Evolutionary conservation across 164 flowering plant genomes (phyloP).

Genomic region (Kingdonia uniflora): DNA sequence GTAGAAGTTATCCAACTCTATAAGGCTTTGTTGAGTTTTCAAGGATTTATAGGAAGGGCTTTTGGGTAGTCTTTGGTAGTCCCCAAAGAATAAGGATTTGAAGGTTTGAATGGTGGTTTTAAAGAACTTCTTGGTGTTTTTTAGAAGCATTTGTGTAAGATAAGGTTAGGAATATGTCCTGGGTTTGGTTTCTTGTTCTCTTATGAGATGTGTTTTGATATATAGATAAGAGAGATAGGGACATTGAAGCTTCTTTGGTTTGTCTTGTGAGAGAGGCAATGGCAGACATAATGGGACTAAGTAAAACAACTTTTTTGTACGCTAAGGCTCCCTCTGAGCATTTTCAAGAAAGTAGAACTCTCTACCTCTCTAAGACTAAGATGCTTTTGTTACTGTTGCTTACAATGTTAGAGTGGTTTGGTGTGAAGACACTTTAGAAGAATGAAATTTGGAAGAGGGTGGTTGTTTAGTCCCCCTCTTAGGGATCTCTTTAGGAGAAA

Average conservation of each 20-base stretch:
- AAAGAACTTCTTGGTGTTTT: constrained; percentile 46
- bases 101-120: constrained; percentile 30
- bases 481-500: too few species aligned
- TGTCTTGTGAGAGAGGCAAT: constrained; percentile 3
- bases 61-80: constrained; percentile 42
- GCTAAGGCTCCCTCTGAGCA: too few species aligned
- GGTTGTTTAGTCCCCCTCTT: constrained; percentile 3
- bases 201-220: not conserved
- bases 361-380: too few species aligned
- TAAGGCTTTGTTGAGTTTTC: constrained; percentile 14
- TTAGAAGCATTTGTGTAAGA: constrained; percentile 32
- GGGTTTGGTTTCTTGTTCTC: too few species aligned
- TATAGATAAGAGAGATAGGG: constrained; percentile 7
- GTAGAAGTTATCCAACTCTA: constrained; percentile 26
- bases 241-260: constrained; percentile 12
- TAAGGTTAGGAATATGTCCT: too few species aligned
- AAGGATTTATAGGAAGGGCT: constrained; percentile 29
- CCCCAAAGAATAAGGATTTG: constrained; percentile 35
- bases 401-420: constrained; percentile 6
- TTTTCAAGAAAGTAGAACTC: too few species aligned
- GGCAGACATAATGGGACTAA: constrained; percentile 2
- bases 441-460: not conserved
- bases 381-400: constrained; percentile 6
- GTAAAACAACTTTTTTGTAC: too few species aligned
- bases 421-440: not conserved